phyloP scores from a whole-genome alignment of 495 filamentous ascomycete species.

The Xylaria acuta region DNA sequence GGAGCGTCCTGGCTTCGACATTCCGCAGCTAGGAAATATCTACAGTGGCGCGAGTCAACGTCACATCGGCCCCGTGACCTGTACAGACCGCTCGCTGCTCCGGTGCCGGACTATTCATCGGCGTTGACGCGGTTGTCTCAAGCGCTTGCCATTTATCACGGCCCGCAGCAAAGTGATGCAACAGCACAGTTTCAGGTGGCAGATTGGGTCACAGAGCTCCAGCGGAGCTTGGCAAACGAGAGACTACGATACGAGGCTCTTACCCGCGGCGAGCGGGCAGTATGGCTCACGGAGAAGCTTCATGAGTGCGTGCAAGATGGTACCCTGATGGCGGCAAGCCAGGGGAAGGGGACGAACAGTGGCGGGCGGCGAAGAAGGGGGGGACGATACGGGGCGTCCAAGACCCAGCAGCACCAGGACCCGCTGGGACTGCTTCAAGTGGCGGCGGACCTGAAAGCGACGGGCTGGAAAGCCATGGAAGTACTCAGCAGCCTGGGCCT shows the following conservation, averaged over 20 bases:
- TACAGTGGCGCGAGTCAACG: slow-evolving; percentile 63
- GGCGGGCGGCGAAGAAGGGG: slow-evolving; percentile 29
- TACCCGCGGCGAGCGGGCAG: slow-evolving; percentile 71
- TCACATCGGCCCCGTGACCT: slow-evolving; percentile 37
- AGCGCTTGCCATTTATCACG: slow-evolving; percentile 72
- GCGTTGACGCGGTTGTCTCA: slow-evolving; percentile 54
- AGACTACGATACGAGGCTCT: slow-evolving; percentile 76
- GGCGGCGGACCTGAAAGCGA: slow-evolving; percentile 68
- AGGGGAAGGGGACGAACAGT: slow-evolving; percentile 22
- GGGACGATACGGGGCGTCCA: slow-evolving; percentile 24
- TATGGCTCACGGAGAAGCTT: slow-evolving; percentile 79
- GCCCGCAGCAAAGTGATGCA: slow-evolving; percentile 76
- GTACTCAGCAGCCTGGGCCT: slow-evolving; percentile 78
- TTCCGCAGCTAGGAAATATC: slow-evolving; percentile 82
- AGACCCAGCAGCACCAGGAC: slow-evolving; percentile 62
- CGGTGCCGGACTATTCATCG: slow-evolving; percentile 20
- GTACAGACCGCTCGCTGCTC: slow-evolving; percentile 35
- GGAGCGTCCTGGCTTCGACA: slow-evolving; percentile 88
- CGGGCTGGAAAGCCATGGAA: slow-evolving; percentile 74
- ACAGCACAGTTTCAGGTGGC: slow-evolving; percentile 81
- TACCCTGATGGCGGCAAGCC: slow-evolving; percentile 57
- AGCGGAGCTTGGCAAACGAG: slow-evolving; percentile 82
- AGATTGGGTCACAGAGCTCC: slow-evolving; percentile 90
- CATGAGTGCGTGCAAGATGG: slow-evolving; percentile 78
- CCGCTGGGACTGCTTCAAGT: slow-evolving; percentile 78